Base-by-base conservation (phyloP, 1,284 basidiomycete genomes). In the Agaricales sp. region DNA sequence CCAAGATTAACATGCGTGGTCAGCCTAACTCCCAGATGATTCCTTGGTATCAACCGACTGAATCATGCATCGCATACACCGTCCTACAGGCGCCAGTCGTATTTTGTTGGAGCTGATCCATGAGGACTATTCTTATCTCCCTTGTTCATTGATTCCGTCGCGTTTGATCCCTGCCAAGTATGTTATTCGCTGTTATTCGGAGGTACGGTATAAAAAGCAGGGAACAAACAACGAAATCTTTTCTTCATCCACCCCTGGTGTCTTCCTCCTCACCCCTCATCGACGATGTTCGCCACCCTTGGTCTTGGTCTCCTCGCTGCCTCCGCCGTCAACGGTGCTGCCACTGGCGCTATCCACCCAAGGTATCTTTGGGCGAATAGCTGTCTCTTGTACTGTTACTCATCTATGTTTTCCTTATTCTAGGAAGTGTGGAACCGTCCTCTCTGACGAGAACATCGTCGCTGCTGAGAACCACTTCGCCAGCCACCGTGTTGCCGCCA, bases 391-490 rank as follows among this genome's bases (percentile, higher is more conserved):
- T 8, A 35, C 30, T 35, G 11, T n/a, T 35, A 8, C 2, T 38
- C 21, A 12, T 23, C 21, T 52, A 14, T 20, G 23, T 35, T 37
- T 39, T 21, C 43, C 56, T 22, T 47, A n/a, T 20, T 48, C 39
- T 39, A 68, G 66, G 54, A 50, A 50, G 44, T 71, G 70, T 50
- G 70, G 68, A 50, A 67, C 65, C 11, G 51, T 52, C 49, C 63
- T 69, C 55, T 64, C 61, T 39, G 63, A 66, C 25, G 67, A 63
- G 6, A 53, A 67, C 45, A 48, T 74, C 44, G 53, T 61, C 24
- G 59, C 56, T 0, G 62, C 64, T 46, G 73, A 76, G 60, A 62
- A 63, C 21, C 67, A 73, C 58, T 75, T 74, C 65, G 54, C 58
- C 22, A 60, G 59, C 14, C 62, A 74, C 63, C 67, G 65, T 50